Base-by-base conservation (phyloP, 2,329 filamentous ascomycete genomes). In the Exophiala sp. region DNA sequence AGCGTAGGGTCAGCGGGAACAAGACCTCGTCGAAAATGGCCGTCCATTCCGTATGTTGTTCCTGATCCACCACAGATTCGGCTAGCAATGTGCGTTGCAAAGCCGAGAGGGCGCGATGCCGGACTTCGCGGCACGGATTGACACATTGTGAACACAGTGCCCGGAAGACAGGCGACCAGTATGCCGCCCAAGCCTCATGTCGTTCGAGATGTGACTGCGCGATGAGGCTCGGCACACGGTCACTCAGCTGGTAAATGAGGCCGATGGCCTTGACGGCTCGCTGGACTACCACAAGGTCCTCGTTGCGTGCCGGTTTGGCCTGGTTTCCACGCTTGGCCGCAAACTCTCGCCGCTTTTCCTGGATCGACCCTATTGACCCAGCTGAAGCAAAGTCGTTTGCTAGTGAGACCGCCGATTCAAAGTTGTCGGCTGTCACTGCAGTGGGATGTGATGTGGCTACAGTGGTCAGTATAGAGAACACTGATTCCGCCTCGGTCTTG, bases 121-220 rank as follows among this genome's bases (percentile, higher is more conserved):
- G 83, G 52, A 98, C 88, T 61, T 96, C 90, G 47, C 91, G 85
- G 64, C 89, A 96, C 0, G 90, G 89, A 65, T 97, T 98, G 46
- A 88, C 87, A 68, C 90, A 96, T 69, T 98, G 93, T 3, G 81
- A 82, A 2, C 86, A 93, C 14, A 98, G 73, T 4, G 88, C 86
- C 60, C 88, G 82, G 68, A 98, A 93, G 21, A 98, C 89, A 1
- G 91, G 93, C 11, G 90, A 83, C 93, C 93, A 98, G 67, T 98
- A 98, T 7, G 93, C 88, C 43, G 88, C 89, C 93, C 93, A 98
- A 11, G 93, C 93, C 76, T 95, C 86, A 52, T 77, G 87, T 52
- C 80, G 84, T 64, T 96, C 93, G 1, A 97, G 80, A 62, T 96
- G 91, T 18, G 90, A 96, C 64, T 95, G 88, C 64, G 88, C 80